Base-by-base conservation (phyloP, 2,329 filamentous ascomycete species). In the Acrodontium crateriforme region DNA sequence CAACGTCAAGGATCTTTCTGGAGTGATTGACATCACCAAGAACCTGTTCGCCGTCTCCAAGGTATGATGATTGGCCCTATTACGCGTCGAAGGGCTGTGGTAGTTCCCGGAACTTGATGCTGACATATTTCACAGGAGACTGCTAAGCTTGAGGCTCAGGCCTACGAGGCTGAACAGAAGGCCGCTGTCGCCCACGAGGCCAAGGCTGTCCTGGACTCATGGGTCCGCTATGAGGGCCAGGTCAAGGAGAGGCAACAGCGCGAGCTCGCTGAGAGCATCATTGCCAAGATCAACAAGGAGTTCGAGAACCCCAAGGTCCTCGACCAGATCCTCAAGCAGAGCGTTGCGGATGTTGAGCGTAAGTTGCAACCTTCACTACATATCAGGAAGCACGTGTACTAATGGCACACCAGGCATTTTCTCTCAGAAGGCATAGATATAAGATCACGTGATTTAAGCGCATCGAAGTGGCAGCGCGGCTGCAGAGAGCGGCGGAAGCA, bases 221-320 rank as follows among this genome's bases (percentile, higher is more conserved):
- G 89, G 91, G 85, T 95, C 42, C 80, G 89, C 58, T 98, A 98
- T 63, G 89, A 98, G 69, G 68, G 80, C 50, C 89, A 95, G 70
- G 85, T 98, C 55, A 98, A 95, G 80, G 79, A 87, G 69, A 79
- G 89, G 59, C 84, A 98, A 70, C 89, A 98, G 73, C 78, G 71
- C 63, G 89, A 98, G 71, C 74, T 98, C 44, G 83, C 89, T 41
- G 76, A 92, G 56, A 74, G 66, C 59, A 69, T 98, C 61, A 95
- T 98, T 53, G 74, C 79, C 69, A 98, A 94, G 75, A 89, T 95
- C 56, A 78, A 81, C 63, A 95, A 95, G 75, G 87, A 95, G 71
- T 75, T 98, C 34, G 82, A 94, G 72, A 94, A 80, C 72, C 89
- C 91, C 59, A 95, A 85, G 74, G 71, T 78, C 44, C 76, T 98